Percentiles rank a stretch among this genome's conserved stretches.
These are phyloP conservation scores for Albugo laibachii DNA, from an alignment of 352 stramenopile species.

Conservation along the genomic window DNA sequence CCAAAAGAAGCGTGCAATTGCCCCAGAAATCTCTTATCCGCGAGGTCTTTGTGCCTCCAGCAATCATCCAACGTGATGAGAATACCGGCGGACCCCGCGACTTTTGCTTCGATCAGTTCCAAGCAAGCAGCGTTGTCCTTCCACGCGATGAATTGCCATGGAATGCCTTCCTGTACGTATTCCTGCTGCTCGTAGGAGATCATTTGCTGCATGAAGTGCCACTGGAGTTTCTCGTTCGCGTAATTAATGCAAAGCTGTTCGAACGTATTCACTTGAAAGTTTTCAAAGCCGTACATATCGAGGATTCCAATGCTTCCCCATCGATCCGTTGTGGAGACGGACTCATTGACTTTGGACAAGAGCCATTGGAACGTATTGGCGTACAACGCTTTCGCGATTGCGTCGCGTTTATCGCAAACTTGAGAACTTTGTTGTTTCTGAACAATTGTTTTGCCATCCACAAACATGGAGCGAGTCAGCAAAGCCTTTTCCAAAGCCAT, in stretches of 20 bases:
- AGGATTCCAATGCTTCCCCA: constrained; percentile 77
- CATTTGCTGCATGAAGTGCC: constrained; percentile 85
- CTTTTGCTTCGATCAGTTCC: constrained; percentile 76
- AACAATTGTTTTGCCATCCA: constrained; percentile 43
- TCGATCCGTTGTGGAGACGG: constrained; percentile 21
- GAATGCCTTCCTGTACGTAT: constrained; percentile 90
- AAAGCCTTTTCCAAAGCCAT: constrained; percentile 41
- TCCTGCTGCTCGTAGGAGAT: constrained; percentile 90
- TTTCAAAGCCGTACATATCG: constrained; percentile 98
- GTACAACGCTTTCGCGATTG: constrained; percentile 92
- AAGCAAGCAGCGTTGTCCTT: constrained; percentile 82
- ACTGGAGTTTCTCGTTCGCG: constrained; percentile 89
- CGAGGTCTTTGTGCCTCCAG: constrained; percentile 73
- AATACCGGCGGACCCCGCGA: constrained; percentile 65
- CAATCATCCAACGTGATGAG: constrained; percentile 84
- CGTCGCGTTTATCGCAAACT: constrained; percentile 82
- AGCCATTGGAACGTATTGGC: constrained; percentile 94
- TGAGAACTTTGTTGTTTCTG: constrained; percentile 64
- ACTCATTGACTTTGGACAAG: constrained; percentile 74
- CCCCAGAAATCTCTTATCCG: constrained; percentile 44
- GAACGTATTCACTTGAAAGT: constrained; percentile 91
- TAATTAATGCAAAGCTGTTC: constrained; percentile 95
- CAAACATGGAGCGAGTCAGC: constrained; percentile 41
- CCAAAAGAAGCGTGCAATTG: constrained; percentile 61
- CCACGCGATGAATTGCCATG: constrained; percentile 83